Percentiles rank a stretch among this genome's conserved stretches.
phyloP scores from a whole-genome alignment of 345 rosid genomes.

The Lepidium aucheri region DNA sequence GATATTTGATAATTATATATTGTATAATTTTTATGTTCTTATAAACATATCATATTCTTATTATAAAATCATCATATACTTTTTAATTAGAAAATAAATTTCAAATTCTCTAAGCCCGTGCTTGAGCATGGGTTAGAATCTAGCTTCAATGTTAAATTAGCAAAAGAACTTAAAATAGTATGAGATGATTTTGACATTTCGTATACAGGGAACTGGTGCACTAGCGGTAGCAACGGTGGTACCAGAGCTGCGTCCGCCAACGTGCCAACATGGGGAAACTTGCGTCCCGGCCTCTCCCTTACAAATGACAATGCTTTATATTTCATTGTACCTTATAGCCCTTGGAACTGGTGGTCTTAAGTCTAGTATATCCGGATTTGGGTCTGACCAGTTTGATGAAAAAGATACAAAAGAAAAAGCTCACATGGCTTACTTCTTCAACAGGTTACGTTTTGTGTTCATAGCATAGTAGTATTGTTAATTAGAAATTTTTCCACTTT shows the following conservation, averaged over 20 bases:
- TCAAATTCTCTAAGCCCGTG: no score
- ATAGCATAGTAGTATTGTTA: background rate
- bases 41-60: no score
- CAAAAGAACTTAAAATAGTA: background rate
- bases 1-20: no score
- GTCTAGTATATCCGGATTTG: slow-evolving; percentile 65
- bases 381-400: slow-evolving; percentile 64
- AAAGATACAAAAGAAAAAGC: slow-evolving; percentile 44
- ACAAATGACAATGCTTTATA: slow-evolving; percentile 68
- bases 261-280: slow-evolving; percentile 34
- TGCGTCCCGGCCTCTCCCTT: slow-evolving; percentile 50
- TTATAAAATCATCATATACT: no score
- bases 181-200: background rate
- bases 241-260: slow-evolving; percentile 61
- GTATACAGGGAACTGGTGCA: slow-evolving; percentile 58
- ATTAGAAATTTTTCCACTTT: background rate
- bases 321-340: slow-evolving; percentile 45
- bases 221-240: slow-evolving; percentile 51
- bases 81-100: no score
- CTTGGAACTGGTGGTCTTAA: slow-evolving; percentile 73
- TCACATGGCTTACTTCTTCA: slow-evolving; percentile 55
- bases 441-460: slow-evolving; percentile 26
- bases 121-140: no score
- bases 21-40: no score
- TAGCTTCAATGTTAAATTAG: background rate